These are phyloP conservation scores for Neofusicoccum sp. DNA, from an alignment of 2,329 filamentous ascomycete genomes.

Conservation along the genomic window DNA sequence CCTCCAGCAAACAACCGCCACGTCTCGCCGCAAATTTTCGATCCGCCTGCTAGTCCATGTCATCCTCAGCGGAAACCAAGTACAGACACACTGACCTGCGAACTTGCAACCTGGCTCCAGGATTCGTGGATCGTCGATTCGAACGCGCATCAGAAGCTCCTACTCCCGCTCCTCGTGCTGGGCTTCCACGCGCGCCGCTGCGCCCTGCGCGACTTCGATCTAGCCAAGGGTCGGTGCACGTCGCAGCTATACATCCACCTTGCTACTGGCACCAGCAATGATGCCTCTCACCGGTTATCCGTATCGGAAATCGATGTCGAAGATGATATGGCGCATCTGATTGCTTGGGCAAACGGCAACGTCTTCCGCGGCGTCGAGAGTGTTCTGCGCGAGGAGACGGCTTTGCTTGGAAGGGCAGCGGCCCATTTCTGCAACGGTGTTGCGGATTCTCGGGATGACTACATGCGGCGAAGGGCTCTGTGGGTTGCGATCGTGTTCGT, in stretches of 20 bases:
- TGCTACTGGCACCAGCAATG: not conserved
- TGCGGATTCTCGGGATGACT: not conserved
- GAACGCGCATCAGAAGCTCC: constrained; percentile 7
- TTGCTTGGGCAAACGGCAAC: constrained; percentile 7
- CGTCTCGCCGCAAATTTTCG: not conserved
- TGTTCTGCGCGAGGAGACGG: constrained; percentile 3
- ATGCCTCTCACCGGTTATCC: not conserved
- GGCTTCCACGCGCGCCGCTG: not conserved
- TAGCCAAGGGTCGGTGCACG: constrained; percentile 3
- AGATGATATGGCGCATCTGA: constrained; percentile 6
- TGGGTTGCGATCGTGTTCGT: constrained; percentile 11
- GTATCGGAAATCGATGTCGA: not conserved
- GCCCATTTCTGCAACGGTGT: not conserved
- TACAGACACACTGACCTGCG: not conserved
- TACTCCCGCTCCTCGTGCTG: not conserved
- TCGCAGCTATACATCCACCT: not conserved
- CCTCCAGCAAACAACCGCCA: not conserved
- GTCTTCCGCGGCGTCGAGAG: constrained; percentile 3
- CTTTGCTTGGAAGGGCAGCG: not conserved
- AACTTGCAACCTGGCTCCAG: constrained; percentile 10
- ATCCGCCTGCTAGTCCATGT: not conserved
- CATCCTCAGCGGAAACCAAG: not conserved
- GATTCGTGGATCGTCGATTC: not conserved
- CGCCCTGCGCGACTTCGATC: not conserved
- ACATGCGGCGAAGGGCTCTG: not conserved